Evolutionary conservation across 768 basidiomycete genomes (phyloP).

Genomic region (Rhodotorula toruloides): DNA sequence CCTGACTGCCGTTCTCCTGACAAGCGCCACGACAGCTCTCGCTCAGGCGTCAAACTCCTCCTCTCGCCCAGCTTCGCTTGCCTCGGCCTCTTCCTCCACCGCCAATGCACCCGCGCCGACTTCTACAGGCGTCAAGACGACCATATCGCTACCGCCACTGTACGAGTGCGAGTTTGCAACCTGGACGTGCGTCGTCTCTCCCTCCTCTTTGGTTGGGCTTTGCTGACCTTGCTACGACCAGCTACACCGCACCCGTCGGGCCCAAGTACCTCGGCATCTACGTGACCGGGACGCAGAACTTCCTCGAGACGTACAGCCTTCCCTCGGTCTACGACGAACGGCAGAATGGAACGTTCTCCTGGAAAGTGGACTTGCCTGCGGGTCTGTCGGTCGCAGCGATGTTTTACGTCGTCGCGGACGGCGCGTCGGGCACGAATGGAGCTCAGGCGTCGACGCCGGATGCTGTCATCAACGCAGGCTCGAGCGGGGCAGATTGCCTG

Average conservation of each 20-base stretch:
- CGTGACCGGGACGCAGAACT: background rate
- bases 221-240: background rate
- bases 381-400: background rate
- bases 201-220: no score
- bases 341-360: conserved; percentile 1
- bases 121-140: background rate
- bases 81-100: background rate
- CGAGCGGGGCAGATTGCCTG: background rate
- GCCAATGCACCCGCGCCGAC: no score
- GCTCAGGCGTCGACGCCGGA: conserved; percentile 9
- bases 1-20: no score
- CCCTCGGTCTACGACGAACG: conserved; percentile 7
- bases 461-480: conserved; percentile 10
- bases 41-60: no score
- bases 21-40: no score
- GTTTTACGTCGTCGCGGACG: conserved; percentile 12
- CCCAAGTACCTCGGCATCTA: conserved; percentile 11
- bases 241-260: conserved; percentile 1
- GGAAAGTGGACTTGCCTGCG: conserved; percentile 2
- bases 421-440: background rate
- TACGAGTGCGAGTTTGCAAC: conserved; percentile 1
- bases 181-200: conserved; percentile 2
- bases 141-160: conserved; percentile 1
- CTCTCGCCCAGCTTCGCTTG: no score
- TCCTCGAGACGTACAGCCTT: conserved; percentile 4